Evolutionary conservation across 176 grass and related monocot species (phyloP).

Genomic region (Thalia dealbata): DNA sequence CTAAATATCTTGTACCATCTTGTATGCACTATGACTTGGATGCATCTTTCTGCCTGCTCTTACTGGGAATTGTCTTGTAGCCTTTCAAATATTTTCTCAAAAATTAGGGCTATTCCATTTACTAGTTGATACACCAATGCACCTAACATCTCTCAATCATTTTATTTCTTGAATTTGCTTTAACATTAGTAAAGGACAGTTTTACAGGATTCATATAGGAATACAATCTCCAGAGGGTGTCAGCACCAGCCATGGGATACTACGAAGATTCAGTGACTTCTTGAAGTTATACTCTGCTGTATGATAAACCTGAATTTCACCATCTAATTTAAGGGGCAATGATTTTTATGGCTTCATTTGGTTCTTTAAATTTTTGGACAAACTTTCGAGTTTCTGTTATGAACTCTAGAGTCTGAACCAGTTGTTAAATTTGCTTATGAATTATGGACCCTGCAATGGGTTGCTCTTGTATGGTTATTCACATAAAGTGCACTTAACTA

Average conservation of each 20-base stretch:
- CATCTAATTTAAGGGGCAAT: not conserved
- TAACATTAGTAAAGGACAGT: conserved; percentile 90
- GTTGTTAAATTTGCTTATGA: not conserved
- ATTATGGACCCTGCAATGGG: no score
- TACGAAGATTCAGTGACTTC: conserved; percentile 91
- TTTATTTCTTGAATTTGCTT: conserved; percentile 20
- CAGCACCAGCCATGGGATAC: conserved; percentile 74
- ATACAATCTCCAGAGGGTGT: conserved; percentile 93
- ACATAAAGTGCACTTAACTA: not conserved
- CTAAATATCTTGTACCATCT: not conserved
- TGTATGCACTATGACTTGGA: not conserved
- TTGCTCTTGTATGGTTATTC: not conserved
- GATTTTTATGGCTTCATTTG: conserved; percentile 15
- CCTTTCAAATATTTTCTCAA: not conserved
- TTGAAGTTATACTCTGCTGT: conserved; percentile 77
- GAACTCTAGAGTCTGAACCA: not conserved
- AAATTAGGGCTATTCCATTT: not conserved
- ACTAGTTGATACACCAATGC: not conserved
- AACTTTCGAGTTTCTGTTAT: not conserved
- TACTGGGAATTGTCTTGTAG: not conserved
- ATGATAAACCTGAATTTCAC: conserved; percentile 19
- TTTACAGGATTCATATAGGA: conserved; percentile 98
- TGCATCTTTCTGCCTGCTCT: no score
- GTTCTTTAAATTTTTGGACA: not conserved
- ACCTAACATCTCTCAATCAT: conserved; percentile 15